Percentiles rank a stretch among this genome's conserved stretches.
Conservation (phyloP, 495 filamentous ascomycete species). For the Bacidia gigantensis region DNA sequence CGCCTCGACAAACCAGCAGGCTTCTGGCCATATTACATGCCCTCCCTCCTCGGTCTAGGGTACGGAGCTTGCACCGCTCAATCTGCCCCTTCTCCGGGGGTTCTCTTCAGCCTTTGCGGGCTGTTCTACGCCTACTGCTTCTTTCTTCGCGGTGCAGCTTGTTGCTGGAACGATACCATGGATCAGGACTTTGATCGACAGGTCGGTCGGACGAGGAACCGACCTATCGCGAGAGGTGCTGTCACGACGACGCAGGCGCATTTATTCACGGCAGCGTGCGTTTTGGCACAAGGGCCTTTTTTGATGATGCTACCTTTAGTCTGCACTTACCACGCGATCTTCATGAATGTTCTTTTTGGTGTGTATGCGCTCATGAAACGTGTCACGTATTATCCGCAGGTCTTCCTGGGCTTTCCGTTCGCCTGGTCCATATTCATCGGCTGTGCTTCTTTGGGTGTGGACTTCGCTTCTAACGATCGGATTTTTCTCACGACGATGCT, state of each 20-base stretch:
- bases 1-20: neutral
- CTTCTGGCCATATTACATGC: neutral
- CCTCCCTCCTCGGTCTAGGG: constrained; percentile 9
- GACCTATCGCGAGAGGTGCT: constrained; percentile 35
- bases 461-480: constrained; percentile 7
- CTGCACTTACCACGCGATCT: neutral
- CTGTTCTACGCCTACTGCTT: constrained; percentile 24
- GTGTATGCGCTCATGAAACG: constrained; percentile 24
- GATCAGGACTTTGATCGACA: constrained; percentile 31
- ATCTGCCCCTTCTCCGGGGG: constrained; percentile 11
- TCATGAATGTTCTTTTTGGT: constrained; percentile 5
- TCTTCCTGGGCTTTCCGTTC: constrained; percentile 22
- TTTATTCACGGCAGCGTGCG: constrained; percentile 17
- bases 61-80: constrained; percentile 23
- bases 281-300: neutral
- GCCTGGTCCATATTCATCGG: constrained; percentile 21
- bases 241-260: constrained; percentile 23
- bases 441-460: constrained; percentile 6
- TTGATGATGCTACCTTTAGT: neutral
- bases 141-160: constrained; percentile 28
- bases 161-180: constrained; percentile 34
- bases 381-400: constrained; percentile 24
- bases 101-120: constrained; percentile 19
- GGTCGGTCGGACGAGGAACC: constrained; percentile 25
- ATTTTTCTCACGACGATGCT: neutral